Evolutionary conservation across 176 grass and related monocot species (phyloP).

Genomic region (Tillandsia fasciculata): DNA sequence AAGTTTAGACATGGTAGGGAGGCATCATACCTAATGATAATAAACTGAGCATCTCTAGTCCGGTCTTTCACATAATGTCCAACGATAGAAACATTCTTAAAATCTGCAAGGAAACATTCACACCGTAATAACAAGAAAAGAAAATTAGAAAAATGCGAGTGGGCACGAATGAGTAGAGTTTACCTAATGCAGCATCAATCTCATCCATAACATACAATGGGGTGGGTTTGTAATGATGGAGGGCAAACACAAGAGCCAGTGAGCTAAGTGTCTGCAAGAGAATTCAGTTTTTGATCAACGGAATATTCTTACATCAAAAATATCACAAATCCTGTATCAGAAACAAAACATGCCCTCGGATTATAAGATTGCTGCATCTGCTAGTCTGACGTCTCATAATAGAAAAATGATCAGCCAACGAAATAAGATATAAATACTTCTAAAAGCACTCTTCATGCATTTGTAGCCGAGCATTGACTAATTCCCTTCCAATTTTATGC

Average conservation of each 20-base stretch:
- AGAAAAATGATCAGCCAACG: too few relatives aligned
- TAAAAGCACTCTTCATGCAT: too few relatives aligned
- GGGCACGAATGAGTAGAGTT: constrained; percentile 2
- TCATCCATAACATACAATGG: constrained; percentile 98
- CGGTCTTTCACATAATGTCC: constrained; percentile 97
- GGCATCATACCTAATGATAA: constrained; percentile 74
- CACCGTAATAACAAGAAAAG: constrained; percentile 14
- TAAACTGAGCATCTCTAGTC: constrained; percentile 94
- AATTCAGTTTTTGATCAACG: not conserved
- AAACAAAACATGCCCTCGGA: too few relatives aligned
- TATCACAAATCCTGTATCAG: too few relatives aligned
- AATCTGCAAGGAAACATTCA: constrained; percentile 43
- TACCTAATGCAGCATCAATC: constrained; percentile 96
- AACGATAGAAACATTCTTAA: constrained; percentile 97
- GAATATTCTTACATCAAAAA: not conserved
- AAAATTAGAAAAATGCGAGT: not conserved
- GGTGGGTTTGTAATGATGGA: constrained; percentile 99
- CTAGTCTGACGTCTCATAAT: too few relatives aligned
- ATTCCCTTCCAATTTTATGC: too few relatives aligned
- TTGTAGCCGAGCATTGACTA: too few relatives aligned
- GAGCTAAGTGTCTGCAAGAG: constrained; percentile 76
- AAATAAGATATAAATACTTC: too few relatives aligned
- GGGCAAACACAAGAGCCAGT: constrained; percentile 90
- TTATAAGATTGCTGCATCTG: too few relatives aligned
- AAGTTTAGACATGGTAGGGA: not conserved